Conservation (phyloP, 106 monocot genomes). For the Acorus calamus region DNA sequence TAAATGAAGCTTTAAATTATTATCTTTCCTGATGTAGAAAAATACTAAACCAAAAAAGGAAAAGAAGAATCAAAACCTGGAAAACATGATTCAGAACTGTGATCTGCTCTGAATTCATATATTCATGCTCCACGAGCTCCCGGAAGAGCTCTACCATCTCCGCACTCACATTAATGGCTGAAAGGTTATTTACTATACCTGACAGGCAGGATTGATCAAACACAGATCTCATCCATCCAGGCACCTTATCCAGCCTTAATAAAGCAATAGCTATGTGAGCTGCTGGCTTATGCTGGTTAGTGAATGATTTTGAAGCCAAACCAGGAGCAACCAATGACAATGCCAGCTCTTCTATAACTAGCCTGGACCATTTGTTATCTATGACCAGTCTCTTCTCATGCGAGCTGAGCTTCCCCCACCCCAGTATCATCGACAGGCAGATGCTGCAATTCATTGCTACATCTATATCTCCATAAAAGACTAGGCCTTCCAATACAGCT, state of each 20-base stretch:
- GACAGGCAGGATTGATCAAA: conserved; percentile 44
- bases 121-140: conserved; percentile 39
- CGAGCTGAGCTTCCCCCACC: conserved; percentile 36
- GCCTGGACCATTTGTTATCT: conserved; percentile 55
- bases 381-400: conserved; percentile 28
- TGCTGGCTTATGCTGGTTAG: conserved; percentile 60
- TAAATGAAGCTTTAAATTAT: too few species aligned
- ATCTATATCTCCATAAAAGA: conserved; percentile 43
- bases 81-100: conserved; percentile 41
- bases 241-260: conserved; percentile 34
- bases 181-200: conserved; percentile 57
- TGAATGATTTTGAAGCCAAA: conserved; percentile 52
- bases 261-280: conserved; percentile 50
- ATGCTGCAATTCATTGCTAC: conserved; percentile 51
- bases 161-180: conserved; percentile 46
- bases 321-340: conserved; percentile 50
- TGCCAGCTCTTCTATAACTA: conserved; percentile 68
- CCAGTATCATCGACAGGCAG: conserved; percentile 51
- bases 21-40: neutral
- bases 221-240: conserved; percentile 50
- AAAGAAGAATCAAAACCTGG: conserved; percentile 38
- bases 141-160: conserved; percentile 73
- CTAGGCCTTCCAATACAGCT: conserved; percentile 48
- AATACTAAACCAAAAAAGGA: neutral
- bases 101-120: conserved; percentile 50